phyloP scores from a whole-genome alignment of 2,329 filamentous ascomycete genomes.

The Apiospora sp. region DNA sequence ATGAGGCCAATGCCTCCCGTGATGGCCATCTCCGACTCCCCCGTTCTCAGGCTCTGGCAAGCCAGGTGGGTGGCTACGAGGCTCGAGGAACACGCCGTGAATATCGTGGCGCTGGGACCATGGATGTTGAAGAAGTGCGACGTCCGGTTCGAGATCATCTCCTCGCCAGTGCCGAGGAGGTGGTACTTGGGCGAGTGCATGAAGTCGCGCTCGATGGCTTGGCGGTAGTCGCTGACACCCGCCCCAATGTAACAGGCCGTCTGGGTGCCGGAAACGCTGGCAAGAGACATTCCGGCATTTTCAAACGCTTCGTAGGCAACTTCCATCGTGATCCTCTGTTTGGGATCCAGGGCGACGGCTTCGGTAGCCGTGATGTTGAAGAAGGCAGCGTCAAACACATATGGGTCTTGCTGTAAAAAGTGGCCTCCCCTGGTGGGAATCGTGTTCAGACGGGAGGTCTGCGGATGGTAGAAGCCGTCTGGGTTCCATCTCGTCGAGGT shows the following conservation, averaged over 20 bases:
- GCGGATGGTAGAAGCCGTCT: constrained; percentile 15
- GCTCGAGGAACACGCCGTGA: constrained; percentile 13
- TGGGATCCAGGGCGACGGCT: too few relatives aligned
- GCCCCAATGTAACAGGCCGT: constrained; percentile 38
- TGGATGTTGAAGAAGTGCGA: constrained; percentile 40
- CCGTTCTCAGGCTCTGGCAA: constrained; percentile 26
- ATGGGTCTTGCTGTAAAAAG: constrained; percentile 11
- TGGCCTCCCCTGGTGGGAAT: neutral
- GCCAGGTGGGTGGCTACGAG: constrained; percentile 28
- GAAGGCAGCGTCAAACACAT: constrained; percentile 17
- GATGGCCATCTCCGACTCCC: constrained; percentile 23
- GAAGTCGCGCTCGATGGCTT: constrained; percentile 33
- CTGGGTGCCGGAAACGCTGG: constrained; percentile 25
- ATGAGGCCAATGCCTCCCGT: constrained; percentile 27
- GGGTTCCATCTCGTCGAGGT: constrained; percentile 16
- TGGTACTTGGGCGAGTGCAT: constrained; percentile 37
- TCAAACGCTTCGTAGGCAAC: constrained; percentile 44
- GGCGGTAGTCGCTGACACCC: constrained; percentile 34
- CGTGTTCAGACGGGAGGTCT: neutral
- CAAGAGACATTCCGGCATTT: constrained; percentile 30
- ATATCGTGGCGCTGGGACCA: neutral
- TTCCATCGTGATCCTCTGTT: constrained; percentile 35
- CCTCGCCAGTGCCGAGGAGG: constrained; percentile 36
- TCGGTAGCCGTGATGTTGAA: neutral
- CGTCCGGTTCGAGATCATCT: constrained; percentile 42